Percentiles rank a stretch among this genome's conserved stretches.
These are phyloP conservation scores for Salix caprea DNA, from an alignment of 345 rosid species.

Conservation along the genomic window DNA sequence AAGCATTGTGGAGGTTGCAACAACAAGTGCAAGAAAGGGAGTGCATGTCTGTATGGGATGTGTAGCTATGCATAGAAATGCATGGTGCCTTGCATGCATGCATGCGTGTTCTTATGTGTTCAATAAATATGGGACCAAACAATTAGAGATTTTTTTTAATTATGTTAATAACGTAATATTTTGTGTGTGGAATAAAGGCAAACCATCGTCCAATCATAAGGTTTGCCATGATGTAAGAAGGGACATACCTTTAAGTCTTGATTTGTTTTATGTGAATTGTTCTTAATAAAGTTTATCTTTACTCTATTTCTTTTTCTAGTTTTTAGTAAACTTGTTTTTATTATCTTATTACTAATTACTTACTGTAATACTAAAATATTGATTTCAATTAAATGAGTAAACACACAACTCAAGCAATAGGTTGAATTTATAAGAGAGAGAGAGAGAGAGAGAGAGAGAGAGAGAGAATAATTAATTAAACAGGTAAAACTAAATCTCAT, in stretches of 20 bases:
- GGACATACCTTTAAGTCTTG: background rate
- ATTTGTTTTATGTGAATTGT: background rate
- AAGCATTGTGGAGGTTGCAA: slow-evolving; percentile 58
- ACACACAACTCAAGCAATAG: no score
- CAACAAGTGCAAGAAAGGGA: slow-evolving; percentile 52
- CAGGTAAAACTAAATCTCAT: no score
- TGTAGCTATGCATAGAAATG: slow-evolving; percentile 28
- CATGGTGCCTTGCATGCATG: no score
- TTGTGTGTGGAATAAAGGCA: slow-evolving; percentile 1
- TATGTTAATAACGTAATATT: background rate
- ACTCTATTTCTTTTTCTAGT: no score
- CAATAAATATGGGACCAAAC: no score
- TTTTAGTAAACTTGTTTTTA: no score
- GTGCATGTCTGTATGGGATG: slow-evolving; percentile 47
- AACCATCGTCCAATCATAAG: background rate
- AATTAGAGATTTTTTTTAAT: background rate
- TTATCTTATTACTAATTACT: no score
- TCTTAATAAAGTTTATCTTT: background rate
- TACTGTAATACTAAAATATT: rapidly evolving
- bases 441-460: no score
- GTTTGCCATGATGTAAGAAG: background rate
- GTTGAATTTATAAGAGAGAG: no score
- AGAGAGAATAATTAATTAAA: no score
- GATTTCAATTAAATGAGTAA: no score
- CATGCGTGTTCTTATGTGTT: no score